Evolutionary conservation across 192 early-diverging fungal species (phyloP).

Genomic region (Coemansia aciculifera): DNA sequence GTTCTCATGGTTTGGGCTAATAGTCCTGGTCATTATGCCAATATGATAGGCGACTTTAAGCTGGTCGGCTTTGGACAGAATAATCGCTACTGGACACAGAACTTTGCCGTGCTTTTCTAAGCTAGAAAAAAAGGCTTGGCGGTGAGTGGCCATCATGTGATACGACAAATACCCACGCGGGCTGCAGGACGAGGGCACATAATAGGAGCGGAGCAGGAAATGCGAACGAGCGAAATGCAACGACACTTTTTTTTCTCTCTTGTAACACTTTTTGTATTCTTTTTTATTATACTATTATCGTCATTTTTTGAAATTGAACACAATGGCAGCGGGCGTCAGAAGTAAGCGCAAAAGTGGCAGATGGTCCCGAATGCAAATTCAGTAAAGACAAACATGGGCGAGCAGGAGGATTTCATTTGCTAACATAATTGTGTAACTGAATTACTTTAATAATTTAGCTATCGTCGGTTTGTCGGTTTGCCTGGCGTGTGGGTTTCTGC

Average conservation of each 20-base stretch:
- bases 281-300: neutral
- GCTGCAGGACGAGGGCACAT: constrained; percentile 1
- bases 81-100: constrained; percentile 42
- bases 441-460: neutral
- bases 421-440: neutral
- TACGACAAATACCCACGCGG: neutral
- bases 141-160: constrained; percentile 6
- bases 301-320: neutral
- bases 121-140: neutral
- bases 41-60: constrained; percentile 48
- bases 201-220: neutral
- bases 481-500: constrained; percentile 86
- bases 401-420: neutral
- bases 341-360: constrained; percentile 9
- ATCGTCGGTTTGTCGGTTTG: constrained; percentile 85
- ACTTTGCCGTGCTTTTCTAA: constrained; percentile 32
- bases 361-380: neutral
- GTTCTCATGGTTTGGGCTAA: constrained; percentile 26
- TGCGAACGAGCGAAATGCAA: neutral
- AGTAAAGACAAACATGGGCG: neutral
- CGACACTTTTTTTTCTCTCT: neutral
- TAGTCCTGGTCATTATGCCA: constrained; percentile 33
- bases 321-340: constrained; percentile 33
- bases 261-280: neutral
- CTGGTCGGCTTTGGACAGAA: constrained; percentile 37